These are phyloP conservation scores for Acanthamoeba lenticulata DNA, from an alignment of 208 protist species.

Conservation along the genomic window DNA sequence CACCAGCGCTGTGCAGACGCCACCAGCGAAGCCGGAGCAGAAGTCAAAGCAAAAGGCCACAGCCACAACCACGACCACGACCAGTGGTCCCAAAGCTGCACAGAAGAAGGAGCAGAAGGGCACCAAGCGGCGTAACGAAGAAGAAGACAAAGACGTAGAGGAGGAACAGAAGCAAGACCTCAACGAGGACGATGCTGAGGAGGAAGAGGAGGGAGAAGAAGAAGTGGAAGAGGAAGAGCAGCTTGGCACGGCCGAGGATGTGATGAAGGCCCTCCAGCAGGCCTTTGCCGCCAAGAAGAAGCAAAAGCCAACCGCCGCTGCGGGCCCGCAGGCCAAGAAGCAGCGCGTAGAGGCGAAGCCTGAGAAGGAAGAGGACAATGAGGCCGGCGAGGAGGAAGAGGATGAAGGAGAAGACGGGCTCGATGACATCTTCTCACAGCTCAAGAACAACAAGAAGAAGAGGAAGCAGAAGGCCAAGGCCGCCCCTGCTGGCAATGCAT, in stretches of 20 bases:
- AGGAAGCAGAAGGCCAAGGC: not conserved
- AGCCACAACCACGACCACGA: not conserved
- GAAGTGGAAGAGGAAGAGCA: constrained; percentile 2
- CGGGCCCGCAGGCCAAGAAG: not conserved
- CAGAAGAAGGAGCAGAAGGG: not conserved
- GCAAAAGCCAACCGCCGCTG: not conserved
- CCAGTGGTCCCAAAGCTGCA: not conserved
- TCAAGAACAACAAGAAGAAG: not conserved
- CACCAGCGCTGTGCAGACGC: not conserved
- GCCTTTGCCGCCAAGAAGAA: not conserved
- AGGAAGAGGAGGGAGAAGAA: not conserved
- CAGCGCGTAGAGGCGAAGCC: not conserved
- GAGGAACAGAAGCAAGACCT: not conserved
- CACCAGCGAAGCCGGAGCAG: not conserved
- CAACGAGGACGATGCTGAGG: not conserved
- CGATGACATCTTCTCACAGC: constrained; percentile 1
- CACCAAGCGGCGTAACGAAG: not conserved
- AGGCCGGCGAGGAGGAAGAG: not conserved
- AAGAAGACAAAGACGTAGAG: not conserved
- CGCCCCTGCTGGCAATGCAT: not conserved
- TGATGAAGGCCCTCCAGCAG: not conserved
- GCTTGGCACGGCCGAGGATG: not conserved
- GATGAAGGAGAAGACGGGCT: not conserved
- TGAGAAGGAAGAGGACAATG: not conserved
- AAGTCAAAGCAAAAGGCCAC: not conserved